A percentile compares a stretch with the other conserved stretches of the same genome.
These are phyloP conservation scores for Hylodesmum podocarpum DNA, from an alignment of 306 rosid genomes.

Conservation along the genomic window DNA sequence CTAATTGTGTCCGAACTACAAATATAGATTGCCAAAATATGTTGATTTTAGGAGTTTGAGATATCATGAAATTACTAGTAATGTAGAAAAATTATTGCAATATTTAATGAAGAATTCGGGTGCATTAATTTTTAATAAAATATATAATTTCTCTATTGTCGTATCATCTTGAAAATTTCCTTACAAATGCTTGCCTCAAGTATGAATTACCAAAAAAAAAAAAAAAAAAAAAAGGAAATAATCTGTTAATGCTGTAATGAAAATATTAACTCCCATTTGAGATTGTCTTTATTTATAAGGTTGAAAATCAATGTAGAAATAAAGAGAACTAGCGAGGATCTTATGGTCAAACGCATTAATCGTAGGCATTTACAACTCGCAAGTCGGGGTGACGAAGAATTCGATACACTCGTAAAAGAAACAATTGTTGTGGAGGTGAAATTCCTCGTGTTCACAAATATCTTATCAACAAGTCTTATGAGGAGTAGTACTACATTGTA, in stretches of 20 bases:
- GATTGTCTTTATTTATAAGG: too few species aligned
- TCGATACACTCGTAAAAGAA: constrained; percentile 70
- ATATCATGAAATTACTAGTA: not conserved
- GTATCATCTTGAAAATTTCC: not conserved
- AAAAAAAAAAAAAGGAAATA: too few species aligned
- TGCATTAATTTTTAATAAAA: not conserved
- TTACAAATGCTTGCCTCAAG: too few species aligned
- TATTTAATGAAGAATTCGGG: not conserved
- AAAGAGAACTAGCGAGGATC: constrained; percentile 81
- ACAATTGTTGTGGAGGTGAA: constrained; percentile 82
- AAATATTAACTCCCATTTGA: too few species aligned
- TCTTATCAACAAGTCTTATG: constrained; percentile 75
- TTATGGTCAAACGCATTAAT: constrained; percentile 72
- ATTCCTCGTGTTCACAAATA: constrained; percentile 82
- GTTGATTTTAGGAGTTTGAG: not conserved
- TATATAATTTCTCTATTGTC: not conserved
- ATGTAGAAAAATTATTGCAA: not conserved
- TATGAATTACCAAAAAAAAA: too few species aligned
- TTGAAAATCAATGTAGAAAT: too few species aligned
- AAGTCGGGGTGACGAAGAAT: constrained; percentile 75
- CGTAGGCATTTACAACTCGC: constrained; percentile 84
- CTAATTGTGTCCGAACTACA: not conserved
- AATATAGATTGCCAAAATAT: not conserved
- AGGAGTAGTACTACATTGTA: too few species aligned
- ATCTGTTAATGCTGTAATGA: too few species aligned